Conservation (phyloP, 73 alveolate genomes). For the Diophrys appendiculata region DNA sequence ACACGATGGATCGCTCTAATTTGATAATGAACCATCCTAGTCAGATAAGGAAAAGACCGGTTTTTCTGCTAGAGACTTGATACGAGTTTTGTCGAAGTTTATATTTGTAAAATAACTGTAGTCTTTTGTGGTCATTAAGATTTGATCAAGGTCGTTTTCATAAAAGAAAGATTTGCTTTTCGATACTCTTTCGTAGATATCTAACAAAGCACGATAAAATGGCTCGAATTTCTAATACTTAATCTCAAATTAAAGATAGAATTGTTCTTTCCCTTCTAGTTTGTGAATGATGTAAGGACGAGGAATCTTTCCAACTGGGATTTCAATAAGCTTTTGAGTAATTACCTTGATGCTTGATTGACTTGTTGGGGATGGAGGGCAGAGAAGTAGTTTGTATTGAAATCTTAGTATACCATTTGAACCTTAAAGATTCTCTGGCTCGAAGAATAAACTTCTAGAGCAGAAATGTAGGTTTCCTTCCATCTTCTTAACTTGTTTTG, state of each 20-base stretch:
- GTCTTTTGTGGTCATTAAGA: constrained; percentile 10
- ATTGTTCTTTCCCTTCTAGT: constrained; percentile 1
- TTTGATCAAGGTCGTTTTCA: background rate
- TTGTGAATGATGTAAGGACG: constrained; percentile 51
- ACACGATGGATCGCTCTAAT: too few relatives aligned
- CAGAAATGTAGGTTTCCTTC: constrained; percentile 49
- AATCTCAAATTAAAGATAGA: constrained; percentile 14
- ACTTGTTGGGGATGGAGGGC: constrained; percentile 3
- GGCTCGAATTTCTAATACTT: constrained; percentile 34
- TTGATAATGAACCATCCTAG: too few relatives aligned
- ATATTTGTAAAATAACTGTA: constrained; percentile 37
- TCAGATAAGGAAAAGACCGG: too few relatives aligned
- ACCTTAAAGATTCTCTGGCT: constrained; percentile 33
- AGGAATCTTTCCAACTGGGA: constrained; percentile 34
- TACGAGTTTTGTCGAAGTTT: constrained; percentile 89
- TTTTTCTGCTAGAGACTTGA: constrained; percentile 91
- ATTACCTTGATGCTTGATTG: constrained; percentile 7
- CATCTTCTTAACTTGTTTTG: constrained; percentile 11
- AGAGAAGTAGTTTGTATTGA: constrained; percentile 1
- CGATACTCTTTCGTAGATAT: constrained; percentile 33
- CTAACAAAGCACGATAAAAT: constrained; percentile 20
- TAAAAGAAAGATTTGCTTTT: constrained; percentile 9
- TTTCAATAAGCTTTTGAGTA: constrained; percentile 33
- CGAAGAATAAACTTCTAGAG: constrained; percentile 50
- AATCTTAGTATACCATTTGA: constrained; percentile 10